A percentile compares a stretch with the other conserved stretches of the same genome.
Evolutionary conservation across 164 flowering plant genomes (phyloP).

Genomic region (Magnolia kwangsiensis): DNA sequence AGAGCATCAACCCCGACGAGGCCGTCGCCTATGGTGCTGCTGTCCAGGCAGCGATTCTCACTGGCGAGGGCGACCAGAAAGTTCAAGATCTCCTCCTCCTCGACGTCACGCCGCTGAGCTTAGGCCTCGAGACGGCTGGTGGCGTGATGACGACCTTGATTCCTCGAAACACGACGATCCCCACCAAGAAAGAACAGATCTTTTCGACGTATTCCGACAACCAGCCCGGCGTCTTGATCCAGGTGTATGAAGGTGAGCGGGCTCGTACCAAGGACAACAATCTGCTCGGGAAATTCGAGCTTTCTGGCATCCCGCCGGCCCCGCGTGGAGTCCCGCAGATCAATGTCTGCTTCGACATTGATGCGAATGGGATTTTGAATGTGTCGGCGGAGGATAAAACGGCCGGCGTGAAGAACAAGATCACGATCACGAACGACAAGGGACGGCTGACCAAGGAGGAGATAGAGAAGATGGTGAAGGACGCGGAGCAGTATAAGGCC

Average conservation of each 20-base stretch:
- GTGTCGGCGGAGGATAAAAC: slow-evolving; percentile 47
- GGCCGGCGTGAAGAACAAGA: slow-evolving; percentile 41
- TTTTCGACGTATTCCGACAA: slow-evolving; percentile 38
- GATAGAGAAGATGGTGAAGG: slow-evolving; percentile 38
- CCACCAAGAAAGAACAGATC: slow-evolving; percentile 36
- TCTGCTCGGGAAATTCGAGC: slow-evolving; percentile 29
- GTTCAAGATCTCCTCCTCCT: slow-evolving; percentile 59
- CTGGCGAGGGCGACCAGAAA: slow-evolving; percentile 67
- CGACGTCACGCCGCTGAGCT: slow-evolving; percentile 36
- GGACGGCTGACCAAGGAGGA: slow-evolving; percentile 31
- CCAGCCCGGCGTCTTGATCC: slow-evolving; percentile 36
- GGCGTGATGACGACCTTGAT: slow-evolving; percentile 30
- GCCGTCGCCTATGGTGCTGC: slow-evolving; percentile 89
- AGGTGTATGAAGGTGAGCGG: slow-evolving; percentile 45
- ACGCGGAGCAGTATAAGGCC: slow-evolving; percentile 35
- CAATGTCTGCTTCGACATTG: slow-evolving; percentile 34
- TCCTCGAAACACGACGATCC: slow-evolving; percentile 37
- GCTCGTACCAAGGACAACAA: slow-evolving; percentile 29
- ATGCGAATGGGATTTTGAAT: slow-evolving; percentile 32
- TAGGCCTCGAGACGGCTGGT: slow-evolving; percentile 31
- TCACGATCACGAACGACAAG: slow-evolving; percentile 43
- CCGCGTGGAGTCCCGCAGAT: slow-evolving; percentile 46
- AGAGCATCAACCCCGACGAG: slow-evolving; percentile 74
- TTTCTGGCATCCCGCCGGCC: slow-evolving; percentile 38
- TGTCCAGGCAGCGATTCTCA: slow-evolving; percentile 68